Evolutionary conservation across 106 monocot genomes (phyloP).

Genomic region (Acanthochlamys bracteata): DNA sequence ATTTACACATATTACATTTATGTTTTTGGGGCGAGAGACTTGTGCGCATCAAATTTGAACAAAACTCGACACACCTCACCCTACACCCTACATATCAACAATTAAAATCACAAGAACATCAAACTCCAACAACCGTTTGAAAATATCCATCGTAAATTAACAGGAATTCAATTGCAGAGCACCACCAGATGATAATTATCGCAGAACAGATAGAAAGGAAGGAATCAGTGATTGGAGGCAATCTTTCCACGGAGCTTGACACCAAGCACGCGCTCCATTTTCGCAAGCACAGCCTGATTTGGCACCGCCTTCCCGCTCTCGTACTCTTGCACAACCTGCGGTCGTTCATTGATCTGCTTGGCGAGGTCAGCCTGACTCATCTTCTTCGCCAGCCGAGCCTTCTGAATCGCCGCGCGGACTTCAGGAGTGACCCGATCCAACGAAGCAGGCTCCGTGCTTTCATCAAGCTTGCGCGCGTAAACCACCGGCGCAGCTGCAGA

Average conservation of each 20-base stretch:
- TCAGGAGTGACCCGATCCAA: conserved; percentile 52
- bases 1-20: too few relatives aligned
- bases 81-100: too few relatives aligned
- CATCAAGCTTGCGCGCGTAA: conserved; percentile 69
- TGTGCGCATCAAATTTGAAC: too few relatives aligned
- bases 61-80: too few relatives aligned
- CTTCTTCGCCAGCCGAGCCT: conserved; percentile 69
- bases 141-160: too few relatives aligned
- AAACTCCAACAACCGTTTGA: too few relatives aligned
- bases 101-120: too few relatives aligned
- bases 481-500: conserved; percentile 19
- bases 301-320: conserved; percentile 81
- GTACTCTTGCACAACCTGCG: conserved; percentile 89
- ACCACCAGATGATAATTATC: too few relatives aligned
- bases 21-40: too few relatives aligned
- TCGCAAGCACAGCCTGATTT: conserved; percentile 67
- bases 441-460: conserved; percentile 69
- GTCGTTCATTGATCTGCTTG: conserved; percentile 67
- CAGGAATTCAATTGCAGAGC: too few relatives aligned
- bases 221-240: background rate
- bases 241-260: conserved; percentile 51
- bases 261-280: conserved; percentile 61
- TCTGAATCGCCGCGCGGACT: conserved; percentile 56
- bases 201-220: too few relatives aligned
- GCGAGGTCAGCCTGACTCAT: conserved; percentile 88